Percentiles rank a stretch among this genome's conserved stretches.
These are phyloP conservation scores for Pseudopithomyces chartarum DNA, from an alignment of 2,329 filamentous ascomycete genomes.

Conservation along the genomic window DNA sequence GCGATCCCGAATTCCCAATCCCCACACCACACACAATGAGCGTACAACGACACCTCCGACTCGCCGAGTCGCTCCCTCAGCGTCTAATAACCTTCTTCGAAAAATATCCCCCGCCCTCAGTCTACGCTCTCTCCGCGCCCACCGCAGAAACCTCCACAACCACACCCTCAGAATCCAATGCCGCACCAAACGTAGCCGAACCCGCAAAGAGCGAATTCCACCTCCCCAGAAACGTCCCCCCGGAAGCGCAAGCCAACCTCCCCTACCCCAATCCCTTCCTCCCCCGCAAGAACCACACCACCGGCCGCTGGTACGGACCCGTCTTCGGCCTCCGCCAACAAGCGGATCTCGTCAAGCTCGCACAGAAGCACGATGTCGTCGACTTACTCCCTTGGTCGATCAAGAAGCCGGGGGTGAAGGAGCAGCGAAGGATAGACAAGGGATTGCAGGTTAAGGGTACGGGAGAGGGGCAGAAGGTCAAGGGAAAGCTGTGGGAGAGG, in stretches of 20 bases:
- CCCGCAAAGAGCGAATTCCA: conserved; percentile 17
- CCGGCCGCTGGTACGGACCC: conserved; percentile 82
- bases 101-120: conserved; percentile 74
- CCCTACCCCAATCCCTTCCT: conserved; percentile 78
- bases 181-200: conserved; percentile 39
- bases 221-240: conserved; percentile 16
- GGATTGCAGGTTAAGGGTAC: conserved; percentile 90
- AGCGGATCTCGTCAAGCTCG: conserved; percentile 88
- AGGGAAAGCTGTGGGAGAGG: conserved; percentile 93
- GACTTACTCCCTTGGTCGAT: conserved; percentile 76
- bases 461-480: conserved; percentile 88
- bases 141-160: conserved; percentile 29
- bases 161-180: conserved; percentile 45
- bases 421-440: conserved; percentile 74
- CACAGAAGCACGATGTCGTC: conserved; percentile 77
- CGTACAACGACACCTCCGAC: conserved; percentile 47
- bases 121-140: conserved; percentile 45
- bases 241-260: conserved; percentile 44
- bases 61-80: conserved; percentile 75
- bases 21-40: conserved; percentile 27
- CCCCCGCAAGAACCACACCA: conserved; percentile 75
- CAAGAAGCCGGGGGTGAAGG: conserved; percentile 75
- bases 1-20: conserved; percentile 9
- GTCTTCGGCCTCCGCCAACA: conserved; percentile 83
- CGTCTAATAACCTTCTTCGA: conserved; percentile 86